Evolutionary conservation across 306 rosid species (phyloP), one percentile per base, ranked within the genome.

Genomic region (Mucuna pruriens): DNA sequence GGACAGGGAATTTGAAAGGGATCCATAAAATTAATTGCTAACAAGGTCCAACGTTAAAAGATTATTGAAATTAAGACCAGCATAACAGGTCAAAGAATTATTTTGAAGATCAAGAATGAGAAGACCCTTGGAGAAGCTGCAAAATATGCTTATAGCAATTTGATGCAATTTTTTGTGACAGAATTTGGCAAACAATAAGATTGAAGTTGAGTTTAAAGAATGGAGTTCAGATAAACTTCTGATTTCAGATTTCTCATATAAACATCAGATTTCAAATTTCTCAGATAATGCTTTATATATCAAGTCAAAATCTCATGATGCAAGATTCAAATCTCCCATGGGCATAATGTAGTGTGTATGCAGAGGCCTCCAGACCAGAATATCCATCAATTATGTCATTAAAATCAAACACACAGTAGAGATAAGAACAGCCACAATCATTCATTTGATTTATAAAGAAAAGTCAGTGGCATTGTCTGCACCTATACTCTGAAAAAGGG

Each of bases 71-170:
- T 89, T 79, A 16, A 89, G 81, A 81, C 77, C 81, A 71, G 85
- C 31, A 45, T 9, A 26, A 44, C 89, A 89, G 1, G 51, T 52
- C 5, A 89, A 39, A 25, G 89, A 85, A 85, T 85, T 87, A 48
- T 85, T 90, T 10, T 82, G 77, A 46, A 85, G 87, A 84, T 90
- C 89, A 68, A 90, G 84, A 69, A 84, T 58, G 64, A 15, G 87
- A 74, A 85, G 39, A 58, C 61, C 77, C 44, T 67, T 76, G 39
- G 93, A 90, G 69, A 84, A 76, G 80, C 76, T 81, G 82, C 91
- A 90, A 79, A 89, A 46, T 46, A 48, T 48, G 22, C 20, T n/a
- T 48, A 9, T n/a, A 48, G 55, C 9, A 16, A 48, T 48, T 48
- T 48, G 55, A 20, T 15, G 55, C 22, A 16, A 48, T 22, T n/a